Evolutionary conservation across 1,284 basidiomycete species (phyloP), one percentile per base, ranked within the genome.

Genomic region (Boletellus deceptivus): DNA sequence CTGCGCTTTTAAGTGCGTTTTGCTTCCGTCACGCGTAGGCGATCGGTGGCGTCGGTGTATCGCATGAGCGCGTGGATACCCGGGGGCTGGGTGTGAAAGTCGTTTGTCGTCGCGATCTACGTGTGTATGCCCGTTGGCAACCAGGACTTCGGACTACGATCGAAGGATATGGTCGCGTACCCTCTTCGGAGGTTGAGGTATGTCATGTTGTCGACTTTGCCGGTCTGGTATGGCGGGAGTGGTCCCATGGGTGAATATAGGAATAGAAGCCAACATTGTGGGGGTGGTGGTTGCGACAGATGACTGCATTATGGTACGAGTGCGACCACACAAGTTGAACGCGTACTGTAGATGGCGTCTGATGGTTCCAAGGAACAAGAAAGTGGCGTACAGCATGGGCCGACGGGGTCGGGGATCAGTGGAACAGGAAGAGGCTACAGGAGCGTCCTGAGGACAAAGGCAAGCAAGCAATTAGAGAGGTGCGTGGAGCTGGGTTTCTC

Each of bases 71-170:
- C 20, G 2, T 22, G 20, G 2, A 22, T 22, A 22, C 20, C 20
- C 20, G 2, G 20, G 2, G 20, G 20, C 4, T 22, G 20, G 20
- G 20, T 22, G 20, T n/a, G n/a, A n/a, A n/a, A 22, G 22, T 63
- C 63, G 0, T n/a, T 16, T 38, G 49, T 49, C 6, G n/a, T 24
- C 10, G 1, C 7, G 9, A 41, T 18, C 48, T 54, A 5, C 29
- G 10, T 2, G 10, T 9, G 27, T 9, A 29, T 29, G 8, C 9
- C 10, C 10, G 27, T 29, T 11, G 10, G 27, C 10, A 8, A 8
- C 9, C 29, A 31, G 29, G 10, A 3, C 29, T 11, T 31, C 13
- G 29, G 13, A 31, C 11, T 10, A 31, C 29, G 11, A 13, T 11
- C 10, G 29, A 31, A 25, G 7, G 6, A 9, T 27, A 9, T n/a